Evolutionary conservation across 192 early-diverging fungal genomes (phyloP).

Genomic region (Jimgerdemannia flammicorona): DNA sequence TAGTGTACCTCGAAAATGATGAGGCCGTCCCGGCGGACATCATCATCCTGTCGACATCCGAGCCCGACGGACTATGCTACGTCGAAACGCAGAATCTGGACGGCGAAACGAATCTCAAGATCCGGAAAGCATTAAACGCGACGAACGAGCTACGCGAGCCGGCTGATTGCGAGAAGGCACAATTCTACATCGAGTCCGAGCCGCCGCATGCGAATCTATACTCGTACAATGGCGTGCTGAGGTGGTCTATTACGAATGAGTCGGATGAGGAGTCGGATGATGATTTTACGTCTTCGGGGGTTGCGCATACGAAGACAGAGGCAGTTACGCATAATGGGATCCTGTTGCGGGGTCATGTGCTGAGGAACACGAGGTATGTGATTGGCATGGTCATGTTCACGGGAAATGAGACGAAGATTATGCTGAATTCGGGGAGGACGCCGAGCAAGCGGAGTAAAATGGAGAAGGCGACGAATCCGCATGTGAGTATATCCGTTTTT

Average conservation of each 20-base stretch:
- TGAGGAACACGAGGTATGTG: slow-evolving; percentile 89
- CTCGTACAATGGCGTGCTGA: slow-evolving; percentile 77
- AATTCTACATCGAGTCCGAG: slow-evolving; percentile 79
- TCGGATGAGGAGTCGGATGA: background rate
- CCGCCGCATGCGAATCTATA: slow-evolving; percentile 86
- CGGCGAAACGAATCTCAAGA: slow-evolving; percentile 97
- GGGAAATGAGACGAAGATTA: slow-evolving; percentile 94
- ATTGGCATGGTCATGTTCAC: slow-evolving; percentile 88
- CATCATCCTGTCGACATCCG: slow-evolving; percentile 80
- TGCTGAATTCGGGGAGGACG: slow-evolving; percentile 90
- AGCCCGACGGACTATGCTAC: slow-evolving; percentile 80
- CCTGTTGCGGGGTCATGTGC: slow-evolving; percentile 85
- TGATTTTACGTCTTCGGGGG: slow-evolving; percentile 7
- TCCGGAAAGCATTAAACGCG: slow-evolving; percentile 62
- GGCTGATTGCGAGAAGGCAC: slow-evolving; percentile 52
- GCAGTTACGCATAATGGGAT: slow-evolving; percentile 76
- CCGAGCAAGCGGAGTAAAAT: slow-evolving; percentile 90
- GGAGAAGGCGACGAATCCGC: slow-evolving; percentile 89
- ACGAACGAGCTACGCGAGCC: slow-evolving; percentile 55
- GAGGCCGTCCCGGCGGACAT: slow-evolving; percentile 91
- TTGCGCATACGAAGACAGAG: slow-evolving; percentile 50
- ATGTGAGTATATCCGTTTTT: slow-evolving; percentile 54
- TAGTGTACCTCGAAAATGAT: slow-evolving; percentile 78
- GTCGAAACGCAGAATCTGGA: slow-evolving; percentile 99
- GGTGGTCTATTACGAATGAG: slow-evolving; percentile 32